Conservation (phyloP, 2,329 filamentous ascomycete genomes). For the Purpureocillium lavendulum region DNA sequence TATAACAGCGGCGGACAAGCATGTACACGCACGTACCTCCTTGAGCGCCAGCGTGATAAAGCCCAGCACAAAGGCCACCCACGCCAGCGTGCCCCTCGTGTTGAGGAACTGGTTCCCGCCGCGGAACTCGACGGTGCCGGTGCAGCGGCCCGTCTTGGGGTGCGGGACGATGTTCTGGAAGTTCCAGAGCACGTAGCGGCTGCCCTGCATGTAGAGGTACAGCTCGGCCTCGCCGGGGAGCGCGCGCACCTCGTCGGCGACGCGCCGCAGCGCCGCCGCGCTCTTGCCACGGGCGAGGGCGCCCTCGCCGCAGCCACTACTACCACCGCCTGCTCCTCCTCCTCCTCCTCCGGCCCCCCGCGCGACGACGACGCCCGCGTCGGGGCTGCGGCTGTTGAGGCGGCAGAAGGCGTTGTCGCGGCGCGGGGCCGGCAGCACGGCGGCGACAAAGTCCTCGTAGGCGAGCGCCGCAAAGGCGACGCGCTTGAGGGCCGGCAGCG, state of each 20-base stretch:
- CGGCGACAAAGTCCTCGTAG: constrained; percentile 25
- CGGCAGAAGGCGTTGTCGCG: constrained; percentile 27
- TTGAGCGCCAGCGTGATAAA: constrained; percentile 27
- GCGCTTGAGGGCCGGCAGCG: constrained; percentile 23
- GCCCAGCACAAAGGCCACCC: constrained; percentile 29
- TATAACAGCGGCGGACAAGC: no score
- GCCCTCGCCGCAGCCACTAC: no score
- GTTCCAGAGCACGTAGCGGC: constrained; percentile 31
- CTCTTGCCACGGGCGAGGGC: constrained; percentile 19
- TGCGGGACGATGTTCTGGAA: constrained; percentile 29
- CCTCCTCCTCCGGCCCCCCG: no score
- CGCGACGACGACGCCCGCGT: constrained; percentile 17
- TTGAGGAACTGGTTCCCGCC: constrained; percentile 29
- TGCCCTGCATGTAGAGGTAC: constrained; percentile 28
- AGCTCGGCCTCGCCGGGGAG: constrained; percentile 19
- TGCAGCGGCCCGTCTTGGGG: constrained; percentile 26
- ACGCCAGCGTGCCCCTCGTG: constrained; percentile 26
- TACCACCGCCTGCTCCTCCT: no score
- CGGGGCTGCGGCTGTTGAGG: constrained; percentile 21
- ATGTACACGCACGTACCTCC: constrained; percentile 16
- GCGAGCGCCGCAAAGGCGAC: constrained; percentile 26
- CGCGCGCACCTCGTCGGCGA: constrained; percentile 20
- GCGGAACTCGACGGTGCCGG: constrained; percentile 29
- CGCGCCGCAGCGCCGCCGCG: constrained; percentile 13
- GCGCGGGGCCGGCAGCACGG: constrained; percentile 21